Evolutionary conservation across 768 basidiomycete genomes (phyloP).

Genomic region (Neoboletus subvelutipes): DNA sequence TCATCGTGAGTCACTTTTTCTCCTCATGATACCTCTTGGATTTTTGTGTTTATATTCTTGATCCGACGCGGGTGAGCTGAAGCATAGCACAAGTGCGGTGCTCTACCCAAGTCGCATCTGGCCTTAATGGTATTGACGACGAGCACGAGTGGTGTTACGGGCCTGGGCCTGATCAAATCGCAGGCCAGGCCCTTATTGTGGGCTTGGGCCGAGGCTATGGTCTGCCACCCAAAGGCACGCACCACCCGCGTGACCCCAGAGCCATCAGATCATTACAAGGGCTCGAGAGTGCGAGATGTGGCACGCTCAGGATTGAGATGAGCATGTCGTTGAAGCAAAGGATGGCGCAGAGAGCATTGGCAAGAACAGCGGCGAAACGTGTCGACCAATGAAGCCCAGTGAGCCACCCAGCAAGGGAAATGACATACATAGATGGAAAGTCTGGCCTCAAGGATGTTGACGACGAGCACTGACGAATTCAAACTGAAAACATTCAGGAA

Average conservation of each 20-base stretch:
- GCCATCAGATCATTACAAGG: neutral
- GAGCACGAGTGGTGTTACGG: neutral
- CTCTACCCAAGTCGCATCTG: neutral
- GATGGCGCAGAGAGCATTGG: neutral
- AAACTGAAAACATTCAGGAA: constrained; percentile 1
- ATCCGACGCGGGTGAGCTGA: neutral
- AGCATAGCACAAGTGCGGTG: neutral
- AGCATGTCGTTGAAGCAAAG: neutral
- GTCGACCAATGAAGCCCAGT: neutral
- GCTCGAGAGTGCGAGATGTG: neutral
- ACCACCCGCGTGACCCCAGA: neutral
- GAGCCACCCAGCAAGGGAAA: neutral
- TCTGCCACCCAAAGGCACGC: neutral
- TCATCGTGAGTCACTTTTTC: neutral
- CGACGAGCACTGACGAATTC: neutral
- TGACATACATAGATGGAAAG: neutral
- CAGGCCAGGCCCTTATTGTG: neutral
- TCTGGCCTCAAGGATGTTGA: neutral
- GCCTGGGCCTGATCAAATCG: neutral
- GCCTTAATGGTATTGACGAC: neutral
- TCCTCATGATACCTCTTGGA: neutral
- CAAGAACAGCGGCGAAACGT: neutral
- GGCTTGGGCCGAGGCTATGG: neutral
- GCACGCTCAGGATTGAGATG: neutral
- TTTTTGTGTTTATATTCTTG: neutral